Conservation (phyloP, 139 green algal species). For the Chlorella sp. region DNA sequence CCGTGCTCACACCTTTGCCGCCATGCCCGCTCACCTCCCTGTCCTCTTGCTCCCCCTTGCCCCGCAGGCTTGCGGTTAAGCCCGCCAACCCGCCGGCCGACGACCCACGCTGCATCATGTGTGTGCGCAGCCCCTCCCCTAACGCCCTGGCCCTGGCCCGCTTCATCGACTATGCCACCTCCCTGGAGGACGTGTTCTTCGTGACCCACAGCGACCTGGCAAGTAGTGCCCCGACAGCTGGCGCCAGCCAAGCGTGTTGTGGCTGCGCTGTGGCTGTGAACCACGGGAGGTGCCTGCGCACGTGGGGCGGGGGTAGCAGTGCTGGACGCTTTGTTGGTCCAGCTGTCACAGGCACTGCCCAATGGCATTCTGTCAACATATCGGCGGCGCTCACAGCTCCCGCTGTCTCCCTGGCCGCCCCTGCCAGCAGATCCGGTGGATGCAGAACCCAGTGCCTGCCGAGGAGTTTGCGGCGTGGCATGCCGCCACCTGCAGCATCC, state of each 20-base stretch:
- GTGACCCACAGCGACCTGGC: neutral
- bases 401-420: neutral
- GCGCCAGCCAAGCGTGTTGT: neutral
- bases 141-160: neutral
- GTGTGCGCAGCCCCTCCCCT: neutral
- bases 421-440: neutral
- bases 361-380: no score
- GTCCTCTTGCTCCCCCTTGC: neutral
- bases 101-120: neutral
- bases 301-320: no score
- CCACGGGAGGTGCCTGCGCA: neutral
- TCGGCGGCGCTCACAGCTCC: no score
- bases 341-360: no score
- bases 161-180: neutral
- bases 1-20: neutral
- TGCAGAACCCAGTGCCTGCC: neutral
- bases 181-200: neutral
- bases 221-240: neutral
- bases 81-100: neutral
- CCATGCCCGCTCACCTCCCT: neutral
- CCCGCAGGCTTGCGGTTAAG: neutral
- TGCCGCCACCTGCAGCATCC: neutral
- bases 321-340: no score
- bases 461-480: neutral
- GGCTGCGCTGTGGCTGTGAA: neutral